phyloP scores from a whole-genome alignment of 176 grass and related monocot species.

The Carex littledalei region DNA sequence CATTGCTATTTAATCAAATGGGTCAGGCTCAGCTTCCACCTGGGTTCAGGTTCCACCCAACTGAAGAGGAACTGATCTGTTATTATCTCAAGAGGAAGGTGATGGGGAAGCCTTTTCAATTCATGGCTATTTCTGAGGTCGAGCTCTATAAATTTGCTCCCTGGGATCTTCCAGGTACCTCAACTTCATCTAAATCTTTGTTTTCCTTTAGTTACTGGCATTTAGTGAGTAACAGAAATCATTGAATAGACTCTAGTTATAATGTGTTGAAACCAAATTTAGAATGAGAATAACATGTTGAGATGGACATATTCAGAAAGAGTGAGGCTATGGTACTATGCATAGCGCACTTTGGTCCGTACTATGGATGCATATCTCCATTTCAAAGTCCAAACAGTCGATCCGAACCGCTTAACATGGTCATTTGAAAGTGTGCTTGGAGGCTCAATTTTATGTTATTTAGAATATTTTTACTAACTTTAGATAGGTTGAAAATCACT shows the following conservation, averaged over 20 bases:
- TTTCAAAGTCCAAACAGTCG: no score
- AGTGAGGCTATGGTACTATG: no score
- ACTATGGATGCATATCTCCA: no score
- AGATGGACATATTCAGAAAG: not conserved
- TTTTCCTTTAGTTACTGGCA: not conserved
- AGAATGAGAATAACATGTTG: not conserved
- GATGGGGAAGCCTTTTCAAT: slow-evolving; percentile 55
- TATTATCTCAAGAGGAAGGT: slow-evolving; percentile 95
- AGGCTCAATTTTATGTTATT: no score
- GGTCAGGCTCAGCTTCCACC: slow-evolving; percentile 57
- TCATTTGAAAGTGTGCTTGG: no score
- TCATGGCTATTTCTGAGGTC: slow-evolving; percentile 64
- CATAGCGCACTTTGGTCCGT: no score
- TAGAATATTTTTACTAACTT: no score
- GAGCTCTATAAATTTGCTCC: slow-evolving; percentile 89
- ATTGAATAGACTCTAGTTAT: not conserved
- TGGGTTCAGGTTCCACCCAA: slow-evolving; percentile 92
- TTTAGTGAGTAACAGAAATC: not conserved
- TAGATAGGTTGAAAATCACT: no score
- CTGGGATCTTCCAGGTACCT: slow-evolving; percentile 86
- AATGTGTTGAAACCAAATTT: not conserved
- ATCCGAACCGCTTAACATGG: no score
- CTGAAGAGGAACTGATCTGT: slow-evolving; percentile 75
- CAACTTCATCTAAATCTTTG: not conserved
- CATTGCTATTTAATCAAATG: slow-evolving; percentile 28